These are phyloP conservation scores for Monosporascus sp. DNA, from an alignment of 2,329 filamentous ascomycete genomes.

Conservation along the genomic window DNA sequence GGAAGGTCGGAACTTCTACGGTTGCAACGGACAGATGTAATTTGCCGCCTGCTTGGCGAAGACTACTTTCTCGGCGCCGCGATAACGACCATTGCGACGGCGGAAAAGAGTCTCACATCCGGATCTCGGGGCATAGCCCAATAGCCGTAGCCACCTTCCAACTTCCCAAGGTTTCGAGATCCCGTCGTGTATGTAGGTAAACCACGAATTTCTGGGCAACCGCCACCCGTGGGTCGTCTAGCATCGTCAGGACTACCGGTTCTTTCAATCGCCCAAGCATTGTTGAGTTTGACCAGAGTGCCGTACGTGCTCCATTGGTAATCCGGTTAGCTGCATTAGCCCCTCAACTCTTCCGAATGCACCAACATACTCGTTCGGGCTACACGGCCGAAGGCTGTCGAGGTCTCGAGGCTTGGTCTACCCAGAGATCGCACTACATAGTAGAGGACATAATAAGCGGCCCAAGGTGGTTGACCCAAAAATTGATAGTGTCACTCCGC, in stretches of 20 bases:
- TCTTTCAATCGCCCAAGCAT: too few species aligned
- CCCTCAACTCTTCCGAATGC: neutral
- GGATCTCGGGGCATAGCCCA: neutral
- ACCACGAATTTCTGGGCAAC: neutral
- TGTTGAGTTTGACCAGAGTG: too few species aligned
- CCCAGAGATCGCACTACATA: too few species aligned
- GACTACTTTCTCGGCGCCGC: too few species aligned
- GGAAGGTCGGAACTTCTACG: neutral
- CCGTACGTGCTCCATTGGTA: neutral
- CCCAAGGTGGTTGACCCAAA: too few species aligned
- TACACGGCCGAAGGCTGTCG: neutral
- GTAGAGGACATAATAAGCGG: neutral
- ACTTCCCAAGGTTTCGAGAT: neutral
- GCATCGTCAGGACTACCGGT: too few species aligned
- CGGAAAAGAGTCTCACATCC: neutral
- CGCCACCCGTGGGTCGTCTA: neutral
- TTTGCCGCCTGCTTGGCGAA: neutral
- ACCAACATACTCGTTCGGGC: neutral
- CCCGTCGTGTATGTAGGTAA: neutral
- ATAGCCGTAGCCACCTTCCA: neutral
- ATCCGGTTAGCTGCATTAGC: neutral
- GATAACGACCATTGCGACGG: neutral
- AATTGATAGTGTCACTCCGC: too few species aligned
- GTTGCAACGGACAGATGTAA: too few species aligned
- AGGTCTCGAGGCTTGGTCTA: neutral